phyloP scores from a whole-genome alignment of 306 rosid species.

The Adenanthera pavonina region DNA sequence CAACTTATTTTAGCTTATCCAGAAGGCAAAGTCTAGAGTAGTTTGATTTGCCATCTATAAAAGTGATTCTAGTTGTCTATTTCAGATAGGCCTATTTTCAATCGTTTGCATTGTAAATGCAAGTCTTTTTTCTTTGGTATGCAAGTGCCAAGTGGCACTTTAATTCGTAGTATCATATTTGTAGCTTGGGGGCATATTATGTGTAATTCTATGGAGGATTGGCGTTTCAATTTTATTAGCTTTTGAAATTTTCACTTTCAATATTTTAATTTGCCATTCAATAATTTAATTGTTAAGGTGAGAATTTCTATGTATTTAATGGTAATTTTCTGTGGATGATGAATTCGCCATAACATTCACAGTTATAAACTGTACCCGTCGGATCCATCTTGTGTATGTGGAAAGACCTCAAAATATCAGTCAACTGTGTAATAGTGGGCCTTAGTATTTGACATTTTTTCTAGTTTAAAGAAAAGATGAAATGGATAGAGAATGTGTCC shows the following conservation, averaged over 20 bases:
- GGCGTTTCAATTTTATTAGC: constrained; percentile 20
- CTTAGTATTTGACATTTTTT: no score
- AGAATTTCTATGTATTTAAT: no score
- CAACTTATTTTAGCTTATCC: constrained; percentile 17
- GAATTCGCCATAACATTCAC: no score
- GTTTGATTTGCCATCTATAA: constrained; percentile 1
- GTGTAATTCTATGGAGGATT: background rate
- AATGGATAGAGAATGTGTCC: no score
- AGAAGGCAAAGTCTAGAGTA: constrained; percentile 27
- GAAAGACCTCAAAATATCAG: no score
- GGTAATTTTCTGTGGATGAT: no score
- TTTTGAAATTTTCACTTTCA: background rate
- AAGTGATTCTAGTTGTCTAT: background rate
- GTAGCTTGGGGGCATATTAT: constrained; percentile 12
- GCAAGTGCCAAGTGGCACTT: background rate
- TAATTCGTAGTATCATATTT: background rate
- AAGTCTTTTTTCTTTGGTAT: background rate
- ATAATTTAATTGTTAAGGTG: no score
- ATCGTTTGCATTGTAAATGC: constrained; percentile 22
- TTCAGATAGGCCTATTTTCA: constrained; percentile 3
- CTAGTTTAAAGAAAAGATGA: no score
- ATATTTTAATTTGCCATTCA: no score
- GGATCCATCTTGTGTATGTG: no score
- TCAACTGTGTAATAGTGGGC: no score
- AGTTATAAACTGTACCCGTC: no score